phyloP scores from a whole-genome alignment of 2,329 filamentous ascomycete species.

The Fusarium newnesense region DNA sequence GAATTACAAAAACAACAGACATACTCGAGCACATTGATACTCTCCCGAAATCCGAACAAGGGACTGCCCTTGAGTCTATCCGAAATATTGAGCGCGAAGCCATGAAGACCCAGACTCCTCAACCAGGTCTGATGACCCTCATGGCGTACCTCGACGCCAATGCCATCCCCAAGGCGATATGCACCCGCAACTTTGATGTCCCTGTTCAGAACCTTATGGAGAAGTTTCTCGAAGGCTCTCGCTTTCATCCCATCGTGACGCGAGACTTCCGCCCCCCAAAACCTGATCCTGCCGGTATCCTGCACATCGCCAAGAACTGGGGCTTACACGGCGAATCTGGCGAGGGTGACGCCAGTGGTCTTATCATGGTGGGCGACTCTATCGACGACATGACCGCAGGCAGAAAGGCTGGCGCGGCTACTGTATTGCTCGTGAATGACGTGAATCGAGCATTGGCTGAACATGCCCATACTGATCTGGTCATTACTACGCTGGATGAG shows the following conservation, averaged over 20 bases:
- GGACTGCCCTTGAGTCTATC: conserved; percentile 77
- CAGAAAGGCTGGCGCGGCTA: conserved; percentile 83
- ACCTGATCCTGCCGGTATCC: conserved; percentile 85
- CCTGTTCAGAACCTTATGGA: conserved; percentile 79
- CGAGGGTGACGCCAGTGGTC: conserved; percentile 54
- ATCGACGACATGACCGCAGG: conserved; percentile 95
- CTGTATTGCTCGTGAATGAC: conserved; percentile 88
- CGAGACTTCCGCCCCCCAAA: conserved; percentile 86
- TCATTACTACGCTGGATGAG: conserved; percentile 78
- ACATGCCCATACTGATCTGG: conserved; percentile 81
- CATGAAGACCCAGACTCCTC: conserved; percentile 83
- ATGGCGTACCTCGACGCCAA: conserved; percentile 83
- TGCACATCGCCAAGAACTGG: conserved; percentile 86
- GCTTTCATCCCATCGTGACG: conserved; percentile 84
- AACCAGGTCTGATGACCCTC: conserved; percentile 79
- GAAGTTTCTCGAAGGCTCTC: conserved; percentile 75
- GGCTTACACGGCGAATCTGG: conserved; percentile 57
- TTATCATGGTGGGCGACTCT: conserved; percentile 80
- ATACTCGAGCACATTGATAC: conserved; percentile 89
- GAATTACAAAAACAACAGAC: conserved; percentile 77
- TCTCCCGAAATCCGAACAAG: conserved; percentile 70
- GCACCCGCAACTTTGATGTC: conserved; percentile 91
- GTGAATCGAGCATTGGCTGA: conserved; percentile 76
- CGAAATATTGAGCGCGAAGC: conserved; percentile 81
- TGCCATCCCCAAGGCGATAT: conserved; percentile 81